Evolutionary conservation across 2,329 filamentous ascomycete genomes (phyloP).

Genomic region (Alternaria burnsii): DNA sequence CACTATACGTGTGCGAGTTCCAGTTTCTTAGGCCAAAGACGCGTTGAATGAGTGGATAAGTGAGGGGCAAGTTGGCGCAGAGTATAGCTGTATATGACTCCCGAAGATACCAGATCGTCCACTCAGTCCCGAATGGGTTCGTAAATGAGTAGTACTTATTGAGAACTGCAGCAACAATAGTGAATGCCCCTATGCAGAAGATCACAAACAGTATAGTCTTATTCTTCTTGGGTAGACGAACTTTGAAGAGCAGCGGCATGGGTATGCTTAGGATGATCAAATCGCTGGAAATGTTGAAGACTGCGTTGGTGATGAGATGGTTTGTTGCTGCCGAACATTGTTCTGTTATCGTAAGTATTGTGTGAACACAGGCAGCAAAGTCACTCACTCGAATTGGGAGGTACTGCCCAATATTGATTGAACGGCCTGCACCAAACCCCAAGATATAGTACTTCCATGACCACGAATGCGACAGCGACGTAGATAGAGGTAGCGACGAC

Average conservation of each 20-base stretch:
- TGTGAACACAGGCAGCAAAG: not conserved
- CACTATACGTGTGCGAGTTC: constrained; percentile 35
- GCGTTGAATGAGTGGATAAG: constrained; percentile 65
- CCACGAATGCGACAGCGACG: constrained; percentile 55
- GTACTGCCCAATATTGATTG: constrained; percentile 62
- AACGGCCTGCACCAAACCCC: constrained; percentile 66
- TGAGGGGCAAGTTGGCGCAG: constrained; percentile 68
- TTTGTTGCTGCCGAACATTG: constrained; percentile 57
- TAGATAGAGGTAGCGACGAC: constrained; percentile 58
- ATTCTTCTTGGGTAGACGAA: constrained; percentile 55
- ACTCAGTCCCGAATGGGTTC: constrained; percentile 63
- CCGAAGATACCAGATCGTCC: constrained; percentile 67
- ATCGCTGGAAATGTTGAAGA: constrained; percentile 58
- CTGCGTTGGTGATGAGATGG: constrained; percentile 51
- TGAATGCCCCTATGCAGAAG: constrained; percentile 62
- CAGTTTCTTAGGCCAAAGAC: constrained; percentile 52
- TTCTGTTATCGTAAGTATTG: constrained; percentile 21
- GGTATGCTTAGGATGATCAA: constrained; percentile 57
- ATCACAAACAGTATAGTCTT: constrained; percentile 64
- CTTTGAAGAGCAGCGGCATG: constrained; percentile 57
- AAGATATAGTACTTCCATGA: constrained; percentile 60
- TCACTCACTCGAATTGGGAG: constrained; percentile 44
- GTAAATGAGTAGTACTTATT: constrained; percentile 70
- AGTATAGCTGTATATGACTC: constrained; percentile 68
- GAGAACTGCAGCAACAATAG: constrained; percentile 65